Conservation (phyloP, 1,139 yeast species). For the Debaryomyces fabryi region DNA sequence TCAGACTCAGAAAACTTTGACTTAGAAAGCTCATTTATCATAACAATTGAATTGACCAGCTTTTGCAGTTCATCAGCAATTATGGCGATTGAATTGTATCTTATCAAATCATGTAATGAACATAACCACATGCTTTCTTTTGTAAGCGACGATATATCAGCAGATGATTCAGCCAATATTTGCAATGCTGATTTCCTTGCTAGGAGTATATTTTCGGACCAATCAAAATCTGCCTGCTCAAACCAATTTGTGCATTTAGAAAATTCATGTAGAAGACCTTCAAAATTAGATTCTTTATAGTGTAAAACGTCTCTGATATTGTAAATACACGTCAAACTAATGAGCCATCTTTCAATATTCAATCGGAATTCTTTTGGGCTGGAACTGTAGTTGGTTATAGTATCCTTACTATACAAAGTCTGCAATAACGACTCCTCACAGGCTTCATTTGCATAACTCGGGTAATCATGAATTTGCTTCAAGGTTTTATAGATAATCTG, state of each 20-base stretch:
- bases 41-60: constrained; percentile 51
- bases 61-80: constrained; percentile 42
- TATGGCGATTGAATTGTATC: constrained; percentile 46
- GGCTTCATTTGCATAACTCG: constrained; percentile 16
- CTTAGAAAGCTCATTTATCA: constrained; percentile 42
- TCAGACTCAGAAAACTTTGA: constrained; percentile 16
- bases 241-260: constrained; percentile 39
- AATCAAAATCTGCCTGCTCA: constrained; percentile 30
- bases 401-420: constrained; percentile 18
- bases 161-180: constrained; percentile 19
- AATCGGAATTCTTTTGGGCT: constrained; percentile 20
- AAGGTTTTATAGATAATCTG: constrained; percentile 51
- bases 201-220: constrained; percentile 44
- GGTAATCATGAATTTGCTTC: constrained; percentile 42
- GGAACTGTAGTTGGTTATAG: constrained; percentile 8
- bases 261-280: constrained; percentile 13
- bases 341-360: constrained; percentile 31
- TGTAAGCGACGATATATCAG: background rate
- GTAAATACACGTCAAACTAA: constrained; percentile 37
- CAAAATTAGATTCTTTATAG: constrained; percentile 5
- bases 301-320: constrained; percentile 25
- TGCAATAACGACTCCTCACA: constrained; percentile 24
- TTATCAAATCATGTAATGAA: constrained; percentile 41
- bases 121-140: constrained; percentile 25
- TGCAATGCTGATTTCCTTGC: constrained; percentile 42